Evolutionary conservation across 2,329 filamentous ascomycete species (phyloP).

Genomic region (Cladophialophora yegresii): DNA sequence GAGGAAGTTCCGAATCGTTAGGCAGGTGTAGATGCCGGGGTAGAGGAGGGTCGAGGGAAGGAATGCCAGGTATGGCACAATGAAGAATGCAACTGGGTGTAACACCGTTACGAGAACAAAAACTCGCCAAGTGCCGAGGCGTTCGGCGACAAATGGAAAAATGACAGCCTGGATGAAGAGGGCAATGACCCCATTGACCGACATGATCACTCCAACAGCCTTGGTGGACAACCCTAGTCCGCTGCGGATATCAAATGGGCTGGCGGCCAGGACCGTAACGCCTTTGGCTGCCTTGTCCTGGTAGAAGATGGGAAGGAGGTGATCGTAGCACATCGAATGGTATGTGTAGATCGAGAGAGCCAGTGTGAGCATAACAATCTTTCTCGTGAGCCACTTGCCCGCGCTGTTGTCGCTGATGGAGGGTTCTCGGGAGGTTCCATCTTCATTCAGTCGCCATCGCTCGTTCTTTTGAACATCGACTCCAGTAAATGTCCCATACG

Average conservation of each 20-base stretch:
- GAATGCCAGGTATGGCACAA: constrained; percentile 67
- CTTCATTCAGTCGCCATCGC: constrained; percentile 54
- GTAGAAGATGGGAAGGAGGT: constrained; percentile 87
- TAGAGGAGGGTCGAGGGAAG: constrained; percentile 59
- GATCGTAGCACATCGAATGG: constrained; percentile 93
- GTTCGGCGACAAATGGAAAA: constrained; percentile 65
- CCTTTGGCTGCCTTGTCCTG: constrained; percentile 67
- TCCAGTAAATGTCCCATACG: constrained; percentile 71
- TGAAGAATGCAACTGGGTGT: constrained; percentile 68
- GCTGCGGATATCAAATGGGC: constrained; percentile 61
- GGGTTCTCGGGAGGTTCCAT: constrained; percentile 46
- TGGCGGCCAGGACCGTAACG: constrained; percentile 41
- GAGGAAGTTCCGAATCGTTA: constrained; percentile 66
- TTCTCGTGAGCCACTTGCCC: constrained; percentile 59
- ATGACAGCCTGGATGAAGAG: constrained; percentile 72
- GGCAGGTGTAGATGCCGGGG: constrained; percentile 64
- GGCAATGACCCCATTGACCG: constrained; percentile 69
- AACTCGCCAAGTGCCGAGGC: constrained; percentile 67
- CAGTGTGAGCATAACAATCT: constrained; percentile 74
- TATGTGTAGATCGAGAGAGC: constrained; percentile 85
- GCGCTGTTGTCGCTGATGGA: constrained; percentile 45
- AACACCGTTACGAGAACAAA: constrained; percentile 66
- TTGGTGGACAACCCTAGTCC: constrained; percentile 67
- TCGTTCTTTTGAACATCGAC: constrained; percentile 58
- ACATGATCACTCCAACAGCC: constrained; percentile 68